Conservation (phyloP, 106 monocot species). For the Narthecium ossifragum region DNA sequence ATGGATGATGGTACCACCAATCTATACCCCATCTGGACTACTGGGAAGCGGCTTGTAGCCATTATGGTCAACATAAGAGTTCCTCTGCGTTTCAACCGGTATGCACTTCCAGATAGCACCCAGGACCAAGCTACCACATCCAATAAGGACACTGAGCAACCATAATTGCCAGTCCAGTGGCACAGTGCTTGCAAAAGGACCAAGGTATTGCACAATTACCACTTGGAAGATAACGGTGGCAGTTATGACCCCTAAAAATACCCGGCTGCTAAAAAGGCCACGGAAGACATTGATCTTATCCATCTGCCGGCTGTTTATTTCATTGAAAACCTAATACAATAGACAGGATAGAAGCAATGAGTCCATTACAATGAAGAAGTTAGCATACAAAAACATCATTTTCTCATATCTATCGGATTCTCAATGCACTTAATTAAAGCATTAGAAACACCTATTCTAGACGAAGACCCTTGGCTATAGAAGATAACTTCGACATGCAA, state of each 20-base stretch:
- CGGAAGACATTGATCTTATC: slow-evolving; percentile 76
- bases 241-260: slow-evolving; percentile 48
- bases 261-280: slow-evolving; percentile 74
- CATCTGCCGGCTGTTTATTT: slow-evolving; percentile 90
- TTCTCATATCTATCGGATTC: no score
- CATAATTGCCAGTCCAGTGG: slow-evolving; percentile 70
- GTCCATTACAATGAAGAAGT: no score
- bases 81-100: slow-evolving; percentile 34
- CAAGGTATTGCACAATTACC: slow-evolving; percentile 73
- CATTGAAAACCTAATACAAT: slow-evolving; percentile 73
- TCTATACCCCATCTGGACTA: slow-evolving; percentile 59
- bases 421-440: no score
- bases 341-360: background rate
- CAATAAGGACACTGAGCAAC: slow-evolving; percentile 59
- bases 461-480: no score
- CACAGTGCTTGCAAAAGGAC: slow-evolving; percentile 75
- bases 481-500: no score
- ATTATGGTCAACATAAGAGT: slow-evolving; percentile 6
- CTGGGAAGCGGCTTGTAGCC: slow-evolving; percentile 60
- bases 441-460: no score
- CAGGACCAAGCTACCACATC: slow-evolving; percentile 61
- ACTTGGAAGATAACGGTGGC: slow-evolving; percentile 69
- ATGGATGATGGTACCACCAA: no score
- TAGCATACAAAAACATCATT: no score
- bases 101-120: slow-evolving; percentile 68